Conservation (phyloP, 2,329 filamentous ascomycete genomes). For the Trichophyton schoenleinii region DNA sequence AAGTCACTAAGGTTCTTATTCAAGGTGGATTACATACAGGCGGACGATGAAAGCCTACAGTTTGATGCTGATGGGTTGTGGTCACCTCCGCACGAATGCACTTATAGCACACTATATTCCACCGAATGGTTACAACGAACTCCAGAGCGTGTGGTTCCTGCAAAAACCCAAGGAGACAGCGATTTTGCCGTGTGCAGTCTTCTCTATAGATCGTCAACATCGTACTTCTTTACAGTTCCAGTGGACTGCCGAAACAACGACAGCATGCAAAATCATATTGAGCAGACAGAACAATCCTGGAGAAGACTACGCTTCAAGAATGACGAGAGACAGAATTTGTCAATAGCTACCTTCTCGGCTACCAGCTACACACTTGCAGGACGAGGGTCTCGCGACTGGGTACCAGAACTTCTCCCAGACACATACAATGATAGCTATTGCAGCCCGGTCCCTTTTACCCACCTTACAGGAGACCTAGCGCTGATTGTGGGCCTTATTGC, state of each 20-base stretch:
- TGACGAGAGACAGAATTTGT: conserved; percentile 6
- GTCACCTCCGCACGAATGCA: not conserved
- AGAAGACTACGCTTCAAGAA: not conserved
- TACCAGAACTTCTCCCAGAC: conserved; percentile 15
- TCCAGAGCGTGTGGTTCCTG: not conserved
- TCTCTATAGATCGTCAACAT: conserved; percentile 12
- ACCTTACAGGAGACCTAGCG: conserved; percentile 14
- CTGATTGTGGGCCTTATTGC: conserved; percentile 17
- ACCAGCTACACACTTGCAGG: conserved; percentile 13
- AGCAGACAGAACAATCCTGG: not conserved
- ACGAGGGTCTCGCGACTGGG: conserved; percentile 12
- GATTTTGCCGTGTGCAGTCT: conserved; percentile 11
- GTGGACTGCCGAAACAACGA: conserved; percentile 10
- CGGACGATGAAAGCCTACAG: conserved; percentile 1
- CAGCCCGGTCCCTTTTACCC: not conserved
- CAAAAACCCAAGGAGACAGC: not conserved
- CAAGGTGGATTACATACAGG: conserved; percentile 12
- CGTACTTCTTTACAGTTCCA: conserved; percentile 11
- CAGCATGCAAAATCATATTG: not conserved
- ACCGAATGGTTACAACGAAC: conserved; percentile 11
- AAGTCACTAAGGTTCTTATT: conserved; percentile 12
- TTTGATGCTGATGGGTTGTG: conserved; percentile 6
- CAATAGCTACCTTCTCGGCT: conserved; percentile 10
- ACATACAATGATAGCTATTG: conserved; percentile 10
- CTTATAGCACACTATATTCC: not conserved